Conservation (phyloP, 768 basidiomycete genomes). For the Suillus ampliporus region DNA sequence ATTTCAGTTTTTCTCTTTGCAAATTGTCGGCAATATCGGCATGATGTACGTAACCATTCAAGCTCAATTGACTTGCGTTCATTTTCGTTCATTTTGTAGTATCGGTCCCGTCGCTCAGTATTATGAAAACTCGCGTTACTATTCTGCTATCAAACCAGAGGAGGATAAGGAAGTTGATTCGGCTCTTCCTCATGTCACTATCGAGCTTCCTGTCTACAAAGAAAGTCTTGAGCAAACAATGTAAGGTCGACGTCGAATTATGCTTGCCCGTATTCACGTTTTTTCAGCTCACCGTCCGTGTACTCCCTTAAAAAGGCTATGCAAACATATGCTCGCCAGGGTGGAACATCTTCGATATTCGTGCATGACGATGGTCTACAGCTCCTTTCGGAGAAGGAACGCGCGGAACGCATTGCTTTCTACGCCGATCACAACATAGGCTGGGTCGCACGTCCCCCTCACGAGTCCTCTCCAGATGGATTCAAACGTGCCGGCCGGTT, state of each 20-base stretch:
- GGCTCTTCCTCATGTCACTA: conserved; percentile 73
- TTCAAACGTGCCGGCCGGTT: conserved; percentile 77
- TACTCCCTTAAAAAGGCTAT: conserved; percentile 80
- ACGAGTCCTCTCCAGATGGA: conserved; percentile 52
- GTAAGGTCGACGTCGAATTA: conserved; percentile 48
- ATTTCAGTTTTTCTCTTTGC: conserved; percentile 72
- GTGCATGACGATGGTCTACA: conserved; percentile 79
- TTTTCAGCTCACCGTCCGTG: conserved; percentile 66
- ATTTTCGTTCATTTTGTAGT: conserved; percentile 47
- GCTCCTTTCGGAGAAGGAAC: conserved; percentile 59
- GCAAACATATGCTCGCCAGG: conserved; percentile 87
- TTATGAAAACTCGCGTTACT: conserved; percentile 84
- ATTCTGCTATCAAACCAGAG: conserved; percentile 69
- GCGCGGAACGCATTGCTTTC: conserved; percentile 67
- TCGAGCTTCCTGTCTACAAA: conserved; percentile 90
- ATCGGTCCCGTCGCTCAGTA: conserved; percentile 86
- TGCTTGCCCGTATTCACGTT: neutral
- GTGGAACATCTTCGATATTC: conserved; percentile 77
- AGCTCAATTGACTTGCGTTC: conserved; percentile 7
- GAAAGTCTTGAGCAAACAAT: conserved; percentile 83
- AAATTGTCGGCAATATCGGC: conserved; percentile 66
- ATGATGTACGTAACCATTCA: conserved; percentile 58
- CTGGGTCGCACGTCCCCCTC: conserved; percentile 80
- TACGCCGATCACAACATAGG: conserved; percentile 77
- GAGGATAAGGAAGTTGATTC: conserved; percentile 67